These are phyloP conservation scores for Aureobasidium melanogenum DNA, from an alignment of 2,329 filamentous ascomycete species.

Conservation along the genomic window DNA sequence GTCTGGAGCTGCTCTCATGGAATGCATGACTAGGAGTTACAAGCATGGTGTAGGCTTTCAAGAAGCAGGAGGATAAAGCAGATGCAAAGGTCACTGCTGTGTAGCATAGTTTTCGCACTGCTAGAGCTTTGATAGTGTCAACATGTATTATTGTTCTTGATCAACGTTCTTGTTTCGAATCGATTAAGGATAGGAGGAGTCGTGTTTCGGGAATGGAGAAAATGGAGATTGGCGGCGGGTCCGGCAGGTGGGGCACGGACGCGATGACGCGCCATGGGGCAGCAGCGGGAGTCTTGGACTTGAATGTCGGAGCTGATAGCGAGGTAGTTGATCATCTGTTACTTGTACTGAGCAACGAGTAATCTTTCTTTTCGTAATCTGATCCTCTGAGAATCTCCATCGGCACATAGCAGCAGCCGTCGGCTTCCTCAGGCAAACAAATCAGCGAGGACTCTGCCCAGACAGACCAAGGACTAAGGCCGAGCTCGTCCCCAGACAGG, in stretches of 20 bases:
- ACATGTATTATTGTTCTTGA: not conserved
- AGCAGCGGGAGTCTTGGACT: not conserved
- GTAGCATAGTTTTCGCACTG: not conserved
- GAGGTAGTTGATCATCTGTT: not conserved
- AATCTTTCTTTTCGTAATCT: not conserved
- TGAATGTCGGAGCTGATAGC: not conserved
- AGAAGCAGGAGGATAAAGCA: not conserved
- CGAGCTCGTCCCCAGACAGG: not conserved
- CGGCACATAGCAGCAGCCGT: not conserved
- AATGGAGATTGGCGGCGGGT: not conserved
- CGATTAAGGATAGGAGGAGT: not conserved
- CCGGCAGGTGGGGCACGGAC: not conserved
- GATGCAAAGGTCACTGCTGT: not conserved
- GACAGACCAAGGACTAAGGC: not conserved
- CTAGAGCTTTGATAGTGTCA: conserved; percentile 1
- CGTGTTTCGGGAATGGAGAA: not conserved
- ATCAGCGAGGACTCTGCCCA: not conserved
- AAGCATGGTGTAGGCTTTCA: not conserved
- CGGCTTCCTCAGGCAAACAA: not conserved
- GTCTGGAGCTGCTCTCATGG: not conserved
- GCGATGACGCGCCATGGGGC: not conserved
- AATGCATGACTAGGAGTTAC: not conserved
- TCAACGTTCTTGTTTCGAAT: not conserved
- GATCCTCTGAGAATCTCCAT: not conserved
- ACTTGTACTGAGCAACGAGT: not conserved